Evolutionary conservation across 2,329 filamentous ascomycete genomes (phyloP).

Genomic region (Chaetoscypha palmicola): DNA sequence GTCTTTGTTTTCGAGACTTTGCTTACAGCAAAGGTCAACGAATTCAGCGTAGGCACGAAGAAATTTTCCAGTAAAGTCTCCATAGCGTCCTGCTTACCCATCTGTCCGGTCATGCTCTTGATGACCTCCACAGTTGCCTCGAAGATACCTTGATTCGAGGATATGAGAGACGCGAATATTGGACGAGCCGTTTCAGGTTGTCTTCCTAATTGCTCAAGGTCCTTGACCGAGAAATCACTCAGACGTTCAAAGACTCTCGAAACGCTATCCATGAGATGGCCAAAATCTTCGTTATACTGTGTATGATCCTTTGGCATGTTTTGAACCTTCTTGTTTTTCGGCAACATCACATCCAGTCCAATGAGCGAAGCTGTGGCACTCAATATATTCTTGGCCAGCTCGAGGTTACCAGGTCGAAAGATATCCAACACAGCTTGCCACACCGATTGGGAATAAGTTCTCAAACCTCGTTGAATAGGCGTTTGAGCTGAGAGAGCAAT

Average conservation of each 20-base stretch:
- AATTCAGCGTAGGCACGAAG: slow-evolving; percentile 38
- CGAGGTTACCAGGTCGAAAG: slow-evolving; percentile 58
- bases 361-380: slow-evolving; percentile 53
- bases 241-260: slow-evolving; percentile 71
- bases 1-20: slow-evolving; percentile 39
- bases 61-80: slow-evolving; percentile 39
- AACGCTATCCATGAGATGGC: slow-evolving; percentile 54
- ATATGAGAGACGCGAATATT: slow-evolving; percentile 72
- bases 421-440: slow-evolving; percentile 71
- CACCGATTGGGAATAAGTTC: slow-evolving; percentile 64
- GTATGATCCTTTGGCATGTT: slow-evolving; percentile 48
- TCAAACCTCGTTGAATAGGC: slow-evolving; percentile 58
- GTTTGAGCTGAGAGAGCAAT: slow-evolving; percentile 54
- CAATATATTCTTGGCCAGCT: slow-evolving; percentile 68
- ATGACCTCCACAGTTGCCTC: slow-evolving; percentile 75
- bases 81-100: slow-evolving; percentile 45
- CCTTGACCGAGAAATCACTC: slow-evolving; percentile 63
- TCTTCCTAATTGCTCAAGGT: slow-evolving; percentile 63
- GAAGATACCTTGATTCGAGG: slow-evolving; percentile 70
- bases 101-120: slow-evolving; percentile 70
- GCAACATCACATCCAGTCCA: slow-evolving; percentile 63
- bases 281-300: slow-evolving; percentile 73
- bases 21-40: slow-evolving; percentile 38
- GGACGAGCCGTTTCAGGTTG: slow-evolving; percentile 63
- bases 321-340: slow-evolving; percentile 24